Conservation (phyloP, 805 yeast genomes). For the Saturnispora besseyi region DNA sequence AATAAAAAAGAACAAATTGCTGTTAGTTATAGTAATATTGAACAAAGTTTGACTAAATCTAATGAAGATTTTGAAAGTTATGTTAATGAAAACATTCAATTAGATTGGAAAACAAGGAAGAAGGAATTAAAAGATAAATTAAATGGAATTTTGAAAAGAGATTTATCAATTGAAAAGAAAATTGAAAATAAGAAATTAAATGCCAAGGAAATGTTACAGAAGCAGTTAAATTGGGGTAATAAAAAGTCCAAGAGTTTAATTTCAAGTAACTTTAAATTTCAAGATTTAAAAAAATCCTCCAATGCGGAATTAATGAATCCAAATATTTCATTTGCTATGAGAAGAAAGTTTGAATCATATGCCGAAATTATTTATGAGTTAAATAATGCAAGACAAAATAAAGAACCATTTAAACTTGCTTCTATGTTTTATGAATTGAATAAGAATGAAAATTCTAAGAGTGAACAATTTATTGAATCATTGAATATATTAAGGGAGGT, state of each 20-base stretch:
- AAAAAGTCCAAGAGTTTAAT: conserved; percentile 21
- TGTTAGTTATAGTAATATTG: background rate
- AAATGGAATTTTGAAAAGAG: conserved; percentile 41
- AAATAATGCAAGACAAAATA: conserved; percentile 56
- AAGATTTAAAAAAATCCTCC: conserved; percentile 14
- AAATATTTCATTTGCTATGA: conserved; percentile 26
- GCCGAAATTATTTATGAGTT: conserved; percentile 64
- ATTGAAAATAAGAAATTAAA: conserved; percentile 14
- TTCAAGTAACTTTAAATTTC: conserved; percentile 24
- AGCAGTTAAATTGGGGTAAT: conserved; percentile 24
- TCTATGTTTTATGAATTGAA: conserved; percentile 53
- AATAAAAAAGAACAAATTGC: background rate
- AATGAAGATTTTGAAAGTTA: conserved; percentile 76
- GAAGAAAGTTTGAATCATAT: conserved; percentile 58
- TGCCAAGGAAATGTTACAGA: conserved; percentile 16
- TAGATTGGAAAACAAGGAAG: conserved; percentile 80
- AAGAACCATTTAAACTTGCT: conserved; percentile 46
- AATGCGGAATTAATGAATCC: conserved; percentile 11
- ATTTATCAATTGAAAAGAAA: conserved; percentile 14
- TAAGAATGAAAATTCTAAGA: conserved; percentile 49
- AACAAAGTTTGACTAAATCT: conserved; percentile 59
- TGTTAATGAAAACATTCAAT: conserved; percentile 59
- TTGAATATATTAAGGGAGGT: conserved; percentile 59
- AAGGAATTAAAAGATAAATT: conserved; percentile 64
- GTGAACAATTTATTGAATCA: conserved; percentile 64